phyloP scores from a whole-genome alignment of 208 protist genomes.

The Leishmania amazonensis region DNA sequence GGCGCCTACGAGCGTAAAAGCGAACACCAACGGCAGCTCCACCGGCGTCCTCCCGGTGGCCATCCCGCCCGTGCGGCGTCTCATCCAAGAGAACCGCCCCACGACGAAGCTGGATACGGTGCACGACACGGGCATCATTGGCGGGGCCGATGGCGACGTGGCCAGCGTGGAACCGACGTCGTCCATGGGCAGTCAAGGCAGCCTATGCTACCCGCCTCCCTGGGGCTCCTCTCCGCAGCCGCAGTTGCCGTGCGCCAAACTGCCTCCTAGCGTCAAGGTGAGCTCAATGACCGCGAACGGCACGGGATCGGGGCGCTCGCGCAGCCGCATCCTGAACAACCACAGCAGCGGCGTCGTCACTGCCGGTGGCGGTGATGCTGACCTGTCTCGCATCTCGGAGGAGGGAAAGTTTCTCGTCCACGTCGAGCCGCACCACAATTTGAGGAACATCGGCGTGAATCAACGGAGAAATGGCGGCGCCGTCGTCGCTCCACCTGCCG shows the following conservation, averaged over 20 bases:
- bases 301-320: background rate
- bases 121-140: background rate
- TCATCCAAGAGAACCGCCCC: background rate
- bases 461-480: background rate
- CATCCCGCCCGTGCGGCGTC: background rate
- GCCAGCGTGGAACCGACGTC: background rate
- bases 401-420: background rate
- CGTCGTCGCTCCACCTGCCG: background rate
- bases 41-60: background rate
- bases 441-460: background rate
- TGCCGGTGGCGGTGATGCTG: background rate
- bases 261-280: background rate
- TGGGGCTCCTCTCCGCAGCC: background rate
- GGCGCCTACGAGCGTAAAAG: background rate
- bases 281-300: background rate
- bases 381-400: background rate
- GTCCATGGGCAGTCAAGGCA: background rate
- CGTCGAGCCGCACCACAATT: background rate
- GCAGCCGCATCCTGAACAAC: background rate
- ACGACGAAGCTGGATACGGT: background rate
- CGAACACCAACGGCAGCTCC: background rate
- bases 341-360: background rate
- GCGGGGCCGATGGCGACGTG: background rate
- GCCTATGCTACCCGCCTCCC: background rate
- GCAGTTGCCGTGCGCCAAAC: background rate